Conservation (phyloP, 2,329 filamentous ascomycete species). For the Chaetomium globosum region DNA sequence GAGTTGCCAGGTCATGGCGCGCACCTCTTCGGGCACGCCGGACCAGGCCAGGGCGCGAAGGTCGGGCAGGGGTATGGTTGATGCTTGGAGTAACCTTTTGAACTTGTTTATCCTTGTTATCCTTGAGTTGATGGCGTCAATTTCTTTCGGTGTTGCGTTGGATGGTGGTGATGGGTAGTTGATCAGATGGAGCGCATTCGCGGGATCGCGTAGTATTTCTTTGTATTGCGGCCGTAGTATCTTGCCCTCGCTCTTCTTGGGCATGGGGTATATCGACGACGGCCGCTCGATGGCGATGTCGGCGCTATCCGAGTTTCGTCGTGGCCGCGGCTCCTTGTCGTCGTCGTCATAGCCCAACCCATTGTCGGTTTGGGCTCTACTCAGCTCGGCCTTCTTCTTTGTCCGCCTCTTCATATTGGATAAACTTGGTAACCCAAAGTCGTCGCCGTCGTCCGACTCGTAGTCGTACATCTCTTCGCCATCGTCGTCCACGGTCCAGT, state of each 20-base stretch:
- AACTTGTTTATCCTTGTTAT: slow-evolving; percentile 98
- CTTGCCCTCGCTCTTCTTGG: slow-evolving; percentile 90
- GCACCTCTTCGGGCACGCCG: slow-evolving; percentile 89
- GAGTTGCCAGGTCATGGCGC: slow-evolving; percentile 98
- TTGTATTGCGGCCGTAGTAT: slow-evolving; percentile 97
- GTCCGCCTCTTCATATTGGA: slow-evolving; percentile 83
- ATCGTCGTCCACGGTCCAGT: slow-evolving; percentile 77
- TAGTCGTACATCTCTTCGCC: slow-evolving; percentile 76
- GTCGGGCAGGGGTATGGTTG: slow-evolving; percentile 81
- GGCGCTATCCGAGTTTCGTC: slow-evolving; percentile 78
- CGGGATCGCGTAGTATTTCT: slow-evolving; percentile 85
- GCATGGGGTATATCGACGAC: slow-evolving; percentile 77
- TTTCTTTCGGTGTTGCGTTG: slow-evolving; percentile 78
- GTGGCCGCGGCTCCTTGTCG: slow-evolving; percentile 46
- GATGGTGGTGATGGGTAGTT: slow-evolving; percentile 75
- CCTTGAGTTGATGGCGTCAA: slow-evolving; percentile 81
- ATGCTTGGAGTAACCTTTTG: slow-evolving; percentile 91
- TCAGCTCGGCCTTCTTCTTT: slow-evolving; percentile 53
- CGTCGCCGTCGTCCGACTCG: slow-evolving; percentile 87
- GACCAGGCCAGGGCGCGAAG: slow-evolving; percentile 89
- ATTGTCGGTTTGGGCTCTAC: slow-evolving; percentile 38
- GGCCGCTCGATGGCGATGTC: slow-evolving; percentile 93
- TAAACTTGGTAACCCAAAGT: slow-evolving; percentile 91
- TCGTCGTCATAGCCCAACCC: slow-evolving; percentile 46
- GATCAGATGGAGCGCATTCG: slow-evolving; percentile 92